Evolutionary conservation across 805 yeast genomes (phyloP).

Genomic region (Yarrowia hollandica): DNA sequence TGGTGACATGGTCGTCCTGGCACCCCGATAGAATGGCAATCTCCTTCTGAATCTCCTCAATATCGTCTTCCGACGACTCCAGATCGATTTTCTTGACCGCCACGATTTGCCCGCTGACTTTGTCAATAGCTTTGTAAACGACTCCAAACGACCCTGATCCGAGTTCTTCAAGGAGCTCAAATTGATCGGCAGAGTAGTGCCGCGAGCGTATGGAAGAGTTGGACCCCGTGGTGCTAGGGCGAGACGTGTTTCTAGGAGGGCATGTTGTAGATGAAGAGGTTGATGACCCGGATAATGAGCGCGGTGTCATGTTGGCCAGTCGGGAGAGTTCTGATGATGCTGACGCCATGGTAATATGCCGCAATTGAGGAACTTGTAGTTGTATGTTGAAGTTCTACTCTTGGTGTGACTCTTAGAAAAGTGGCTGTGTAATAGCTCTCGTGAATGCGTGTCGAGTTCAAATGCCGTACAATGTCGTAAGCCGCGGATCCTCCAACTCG

Average conservation of each 20-base stretch:
- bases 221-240: constrained; percentile 16
- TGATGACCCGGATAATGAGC: constrained; percentile 31
- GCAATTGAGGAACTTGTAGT: not conserved
- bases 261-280: constrained; percentile 38
- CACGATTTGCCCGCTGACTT: constrained; percentile 48
- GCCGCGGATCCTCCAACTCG: too few species aligned
- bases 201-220: constrained; percentile 30
- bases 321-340: constrained; percentile 15
- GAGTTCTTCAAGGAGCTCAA: constrained; percentile 42
- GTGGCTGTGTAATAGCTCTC: too few species aligned
- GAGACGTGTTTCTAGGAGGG: not conserved
- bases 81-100: constrained; percentile 87
- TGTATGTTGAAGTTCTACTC: not conserved
- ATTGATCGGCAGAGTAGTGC: constrained; percentile 46
- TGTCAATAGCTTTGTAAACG: constrained; percentile 40
- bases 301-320: constrained; percentile 12
- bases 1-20: constrained; percentile 65
- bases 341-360: not conserved
- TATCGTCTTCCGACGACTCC: constrained; percentile 76
- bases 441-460: too few species aligned
- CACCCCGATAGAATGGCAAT: constrained; percentile 70
- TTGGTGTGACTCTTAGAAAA: not conserved
- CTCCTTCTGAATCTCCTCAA: constrained; percentile 70
- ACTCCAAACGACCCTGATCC: constrained; percentile 37
- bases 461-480: too few species aligned